A percentile compares a stretch with the other conserved stretches of the same genome.
Conservation (phyloP, 2,329 filamentous ascomycete genomes). For the Calonectria pauciramosa region DNA sequence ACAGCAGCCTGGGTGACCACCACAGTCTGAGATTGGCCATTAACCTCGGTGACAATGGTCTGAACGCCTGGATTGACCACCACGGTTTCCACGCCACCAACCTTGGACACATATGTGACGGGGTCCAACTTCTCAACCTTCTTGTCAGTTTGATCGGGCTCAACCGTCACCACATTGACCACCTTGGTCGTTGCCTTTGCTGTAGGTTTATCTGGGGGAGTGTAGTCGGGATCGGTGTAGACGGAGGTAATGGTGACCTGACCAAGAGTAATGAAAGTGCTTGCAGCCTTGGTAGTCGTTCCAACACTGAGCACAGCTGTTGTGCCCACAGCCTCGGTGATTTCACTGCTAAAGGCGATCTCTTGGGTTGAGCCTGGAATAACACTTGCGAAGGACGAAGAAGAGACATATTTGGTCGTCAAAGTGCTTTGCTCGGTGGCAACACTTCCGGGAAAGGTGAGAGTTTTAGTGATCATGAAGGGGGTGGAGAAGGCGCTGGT, state of each 20-base stretch:
- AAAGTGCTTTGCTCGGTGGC: neutral
- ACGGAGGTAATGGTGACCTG: conserved; percentile 42
- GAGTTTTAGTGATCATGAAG: conserved; percentile 24
- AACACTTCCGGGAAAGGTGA: conserved; percentile 5
- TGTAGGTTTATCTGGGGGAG: conserved; percentile 21
- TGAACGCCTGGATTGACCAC: conserved; percentile 19
- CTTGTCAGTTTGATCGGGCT: conserved; percentile 39
- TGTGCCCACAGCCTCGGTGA: conserved; percentile 17
- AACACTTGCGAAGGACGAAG: conserved; percentile 3
- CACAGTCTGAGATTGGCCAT: neutral
- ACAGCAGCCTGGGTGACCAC: neutral
- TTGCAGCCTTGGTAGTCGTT: conserved; percentile 40
- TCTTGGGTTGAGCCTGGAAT: conserved; percentile 31
- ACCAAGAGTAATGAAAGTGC: conserved; percentile 42
- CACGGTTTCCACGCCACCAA: conserved; percentile 22
- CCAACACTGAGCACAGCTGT: conserved; percentile 31
- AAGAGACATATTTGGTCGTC: neutral
- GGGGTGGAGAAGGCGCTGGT: neutral
- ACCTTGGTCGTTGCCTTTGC: conserved; percentile 32
- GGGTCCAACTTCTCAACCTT: conserved; percentile 40
- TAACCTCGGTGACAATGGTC: conserved; percentile 33
- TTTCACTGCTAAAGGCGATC: neutral
- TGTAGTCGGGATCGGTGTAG: conserved; percentile 28
- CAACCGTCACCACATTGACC: conserved; percentile 38
- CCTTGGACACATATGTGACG: conserved; percentile 38